phyloP scores from a whole-genome alignment of 805 yeast species.

The Lachancea nothofagi region DNA sequence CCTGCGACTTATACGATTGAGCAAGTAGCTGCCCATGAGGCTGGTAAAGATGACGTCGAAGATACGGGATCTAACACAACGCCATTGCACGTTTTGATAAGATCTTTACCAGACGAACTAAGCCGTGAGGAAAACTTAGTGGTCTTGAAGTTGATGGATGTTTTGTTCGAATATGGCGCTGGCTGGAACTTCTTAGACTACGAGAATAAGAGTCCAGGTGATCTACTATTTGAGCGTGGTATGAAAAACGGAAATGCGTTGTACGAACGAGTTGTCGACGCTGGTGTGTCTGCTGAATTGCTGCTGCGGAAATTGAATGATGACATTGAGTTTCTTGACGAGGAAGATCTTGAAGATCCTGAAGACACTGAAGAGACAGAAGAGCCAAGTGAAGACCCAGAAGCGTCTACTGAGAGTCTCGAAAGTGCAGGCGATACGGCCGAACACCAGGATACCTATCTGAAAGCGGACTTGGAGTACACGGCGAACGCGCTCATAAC shows the following conservation, averaged over 20 bases:
- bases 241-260: conserved; percentile 37
- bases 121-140: conserved; percentile 40
- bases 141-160: conserved; percentile 51
- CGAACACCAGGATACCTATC: conserved; percentile 55
- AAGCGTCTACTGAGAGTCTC: conserved; percentile 11
- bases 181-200: conserved; percentile 83
- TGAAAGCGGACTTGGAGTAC: conserved; percentile 63
- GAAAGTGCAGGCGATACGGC: conserved; percentile 51
- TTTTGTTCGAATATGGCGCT: conserved; percentile 77
- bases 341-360: conserved; percentile 24
- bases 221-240: conserved; percentile 56
- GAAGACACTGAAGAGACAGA: conserved; percentile 12
- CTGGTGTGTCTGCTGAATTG: conserved; percentile 88
- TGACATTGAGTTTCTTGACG: conserved; percentile 55
- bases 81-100: conserved; percentile 67
- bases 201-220: conserved; percentile 77
- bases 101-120: conserved; percentile 38
- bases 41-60: conserved; percentile 33
- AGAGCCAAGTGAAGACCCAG: conserved; percentile 14
- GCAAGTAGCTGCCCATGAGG: conserved; percentile 58
- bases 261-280: conserved; percentile 54
- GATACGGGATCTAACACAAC: conserved; percentile 56
- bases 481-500: conserved; percentile 65
- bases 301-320: conserved; percentile 60
- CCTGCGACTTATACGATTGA: conserved; percentile 81